A percentile compares a stretch with the other conserved stretches of the same genome.
Evolutionary conservation across 192 early-diverging fungal species (phyloP).

Genomic region (Lunasporangiospora selenospora): DNA sequence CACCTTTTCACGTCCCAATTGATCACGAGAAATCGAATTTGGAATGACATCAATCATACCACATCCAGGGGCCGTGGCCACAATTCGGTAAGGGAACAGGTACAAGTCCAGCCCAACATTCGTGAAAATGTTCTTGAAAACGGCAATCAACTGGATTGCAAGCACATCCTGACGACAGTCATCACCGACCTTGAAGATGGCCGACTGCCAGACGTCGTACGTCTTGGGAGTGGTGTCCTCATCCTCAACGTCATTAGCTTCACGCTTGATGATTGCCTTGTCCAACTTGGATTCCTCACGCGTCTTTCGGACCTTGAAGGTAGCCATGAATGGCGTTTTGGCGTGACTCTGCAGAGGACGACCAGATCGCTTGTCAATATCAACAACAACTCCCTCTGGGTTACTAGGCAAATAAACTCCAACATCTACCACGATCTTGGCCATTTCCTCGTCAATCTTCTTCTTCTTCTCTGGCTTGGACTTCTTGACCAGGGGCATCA

Average conservation of each 20-base stretch:
- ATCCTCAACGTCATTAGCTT: constrained; percentile 26
- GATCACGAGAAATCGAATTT: constrained; percentile 94
- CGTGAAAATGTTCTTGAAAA: constrained; percentile 96
- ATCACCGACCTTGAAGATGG: constrained; percentile 99
- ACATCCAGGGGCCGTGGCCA: constrained; percentile 96
- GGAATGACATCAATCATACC: constrained; percentile 99
- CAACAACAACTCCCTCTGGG: constrained; percentile 92
- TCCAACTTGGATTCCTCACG: constrained; percentile 61
- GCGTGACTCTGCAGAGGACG: constrained; percentile 96
- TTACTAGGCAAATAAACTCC: constrained; percentile 98
- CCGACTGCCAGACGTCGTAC: constrained; percentile 74
- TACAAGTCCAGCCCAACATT: constrained; percentile 93
- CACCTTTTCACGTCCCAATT: constrained; percentile 97
- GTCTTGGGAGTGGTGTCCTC: constrained; percentile 42
- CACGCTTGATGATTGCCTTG: constrained; percentile 43
- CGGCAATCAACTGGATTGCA: constrained; percentile 94
- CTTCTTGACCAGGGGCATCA: constrained; percentile 92
- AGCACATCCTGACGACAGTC: constrained; percentile 99
- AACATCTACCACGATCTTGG: constrained; percentile 90
- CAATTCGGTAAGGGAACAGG: constrained; percentile 95
- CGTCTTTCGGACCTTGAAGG: constrained; percentile 84
- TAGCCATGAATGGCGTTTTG: constrained; percentile 99
- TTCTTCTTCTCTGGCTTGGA: constrained; percentile 96
- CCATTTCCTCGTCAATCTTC: constrained; percentile 98
- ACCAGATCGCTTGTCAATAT: constrained; percentile 94